Evolutionary conservation across 345 rosid genomes (phyloP).

Genomic region (Viola odorata): DNA sequence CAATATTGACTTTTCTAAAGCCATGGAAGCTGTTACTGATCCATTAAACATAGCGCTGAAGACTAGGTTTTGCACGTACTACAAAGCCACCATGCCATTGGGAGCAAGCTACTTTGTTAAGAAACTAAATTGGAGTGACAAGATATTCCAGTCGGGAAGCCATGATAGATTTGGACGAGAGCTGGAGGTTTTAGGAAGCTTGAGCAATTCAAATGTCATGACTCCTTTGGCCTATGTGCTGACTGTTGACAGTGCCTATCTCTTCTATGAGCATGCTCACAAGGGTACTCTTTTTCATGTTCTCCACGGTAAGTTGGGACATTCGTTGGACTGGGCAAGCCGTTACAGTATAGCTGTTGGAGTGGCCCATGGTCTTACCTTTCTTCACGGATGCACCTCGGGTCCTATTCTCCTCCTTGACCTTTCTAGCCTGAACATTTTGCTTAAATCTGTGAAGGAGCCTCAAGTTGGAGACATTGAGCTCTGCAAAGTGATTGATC

Average conservation of each 20-base stretch:
- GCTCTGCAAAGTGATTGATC: slow-evolving; percentile 78
- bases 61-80: slow-evolving; percentile 70
- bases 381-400: slow-evolving; percentile 62
- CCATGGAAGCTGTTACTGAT: slow-evolving; percentile 54
- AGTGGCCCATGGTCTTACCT: slow-evolving; percentile 76
- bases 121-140: slow-evolving; percentile 74
- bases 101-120: slow-evolving; percentile 64
- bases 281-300: slow-evolving; percentile 52
- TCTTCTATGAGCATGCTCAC: slow-evolving; percentile 59
- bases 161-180: slow-evolving; percentile 56
- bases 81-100: slow-evolving; percentile 67
- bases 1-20: slow-evolving; percentile 55
- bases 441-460: slow-evolving; percentile 72
- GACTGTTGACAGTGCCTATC: slow-evolving; percentile 57
- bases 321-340: slow-evolving; percentile 69
- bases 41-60: slow-evolving; percentile 41
- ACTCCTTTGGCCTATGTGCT: slow-evolving; percentile 76
- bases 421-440: slow-evolving; percentile 66
- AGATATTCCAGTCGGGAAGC: slow-evolving; percentile 63
- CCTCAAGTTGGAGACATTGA: slow-evolving; percentile 81
- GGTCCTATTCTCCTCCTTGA: slow-evolving; percentile 70
- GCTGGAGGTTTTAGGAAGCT: slow-evolving; percentile 62
- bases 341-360: slow-evolving; percentile 81
- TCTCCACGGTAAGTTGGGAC: slow-evolving; percentile 48
- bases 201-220: slow-evolving; percentile 75